phyloP scores from a whole-genome alignment of 805 yeast genomes.

The Myxozyma kluyveri region DNA sequence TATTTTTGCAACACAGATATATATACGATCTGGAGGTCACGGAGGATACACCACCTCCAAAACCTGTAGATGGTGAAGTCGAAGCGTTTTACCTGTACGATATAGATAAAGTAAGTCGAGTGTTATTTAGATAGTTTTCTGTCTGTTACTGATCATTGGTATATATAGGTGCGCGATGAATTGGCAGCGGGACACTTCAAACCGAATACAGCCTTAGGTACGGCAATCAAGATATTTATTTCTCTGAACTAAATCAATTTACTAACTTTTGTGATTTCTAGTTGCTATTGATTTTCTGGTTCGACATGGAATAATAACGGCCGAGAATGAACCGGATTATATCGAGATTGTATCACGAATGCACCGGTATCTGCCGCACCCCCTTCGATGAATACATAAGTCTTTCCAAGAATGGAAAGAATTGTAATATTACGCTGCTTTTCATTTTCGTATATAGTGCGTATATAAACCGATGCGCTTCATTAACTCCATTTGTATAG shows the following conservation, averaged over 20 bases:
- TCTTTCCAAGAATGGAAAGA: too few relatives aligned
- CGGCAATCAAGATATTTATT: neutral
- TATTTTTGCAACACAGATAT: constrained; percentile 37
- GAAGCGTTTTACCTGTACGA: constrained; percentile 65
- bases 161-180: constrained; percentile 42
- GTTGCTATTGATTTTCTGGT: constrained; percentile 79
- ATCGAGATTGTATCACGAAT: constrained; percentile 55
- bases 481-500: too few relatives aligned
- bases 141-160: too few relatives aligned
- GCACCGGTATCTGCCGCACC: constrained; percentile 73
- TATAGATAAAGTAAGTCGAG: constrained; percentile 45
- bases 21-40: constrained; percentile 67
- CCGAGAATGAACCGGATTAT: constrained; percentile 65
- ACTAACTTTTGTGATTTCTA: too few relatives aligned
- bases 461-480: too few relatives aligned
- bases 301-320: constrained; percentile 73
- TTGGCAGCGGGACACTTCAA: constrained; percentile 66
- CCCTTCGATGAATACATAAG: constrained; percentile 37
- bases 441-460: too few relatives aligned
- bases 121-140: too few relatives aligned
- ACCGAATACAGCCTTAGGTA: constrained; percentile 72
- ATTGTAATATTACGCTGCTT: too few relatives aligned
- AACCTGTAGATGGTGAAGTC: constrained; percentile 72
- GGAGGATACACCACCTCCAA: constrained; percentile 46
- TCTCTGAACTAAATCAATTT: too few relatives aligned